Evolutionary conservation across 169 alveolate genomes (phyloP).

Genomic region (Cyclospora cayetanensis): DNA sequence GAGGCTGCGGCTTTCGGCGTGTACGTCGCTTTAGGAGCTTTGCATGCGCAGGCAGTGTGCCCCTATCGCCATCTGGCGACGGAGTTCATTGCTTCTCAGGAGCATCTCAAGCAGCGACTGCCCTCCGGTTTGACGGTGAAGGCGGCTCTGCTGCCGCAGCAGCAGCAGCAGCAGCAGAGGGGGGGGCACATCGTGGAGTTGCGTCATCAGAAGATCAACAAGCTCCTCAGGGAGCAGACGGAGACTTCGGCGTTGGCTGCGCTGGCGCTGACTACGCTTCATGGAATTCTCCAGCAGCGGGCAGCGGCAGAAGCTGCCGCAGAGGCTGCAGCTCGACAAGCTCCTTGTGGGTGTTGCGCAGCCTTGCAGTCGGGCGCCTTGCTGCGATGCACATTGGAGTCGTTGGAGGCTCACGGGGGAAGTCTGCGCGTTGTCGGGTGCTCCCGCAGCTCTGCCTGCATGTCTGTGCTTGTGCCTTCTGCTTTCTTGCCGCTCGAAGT

Average conservation of each 20-base stretch:
- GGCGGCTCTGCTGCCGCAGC: conserved; percentile 30
- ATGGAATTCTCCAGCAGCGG: conserved; percentile 12
- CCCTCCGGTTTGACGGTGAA: conserved; percentile 2
- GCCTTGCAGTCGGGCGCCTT: not conserved
- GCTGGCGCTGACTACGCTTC: not conserved
- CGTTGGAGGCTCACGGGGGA: not conserved
- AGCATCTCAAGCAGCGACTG: not conserved
- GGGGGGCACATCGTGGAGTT: not conserved
- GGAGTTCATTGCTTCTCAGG: not conserved
- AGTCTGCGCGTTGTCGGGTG: not conserved
- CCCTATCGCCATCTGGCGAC: not conserved
- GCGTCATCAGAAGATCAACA: not conserved
- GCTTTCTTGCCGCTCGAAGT: not conserved
- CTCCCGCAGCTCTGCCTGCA: conserved; percentile 25
- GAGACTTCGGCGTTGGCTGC: not conserved
- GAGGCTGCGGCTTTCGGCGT: not conserved
- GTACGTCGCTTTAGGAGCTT: not conserved
- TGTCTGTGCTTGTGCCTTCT: not conserved
- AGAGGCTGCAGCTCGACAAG: not conserved
- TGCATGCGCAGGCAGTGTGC: conserved; percentile 4
- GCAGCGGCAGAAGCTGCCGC: conserved; percentile 46
- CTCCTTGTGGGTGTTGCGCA: not conserved
- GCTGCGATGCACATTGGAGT: not conserved
- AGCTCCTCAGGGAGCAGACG: not conserved
- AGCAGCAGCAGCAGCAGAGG: conserved; percentile 32